phyloP scores from a whole-genome alignment of 345 rosid species.

The Angophora floribunda region DNA sequence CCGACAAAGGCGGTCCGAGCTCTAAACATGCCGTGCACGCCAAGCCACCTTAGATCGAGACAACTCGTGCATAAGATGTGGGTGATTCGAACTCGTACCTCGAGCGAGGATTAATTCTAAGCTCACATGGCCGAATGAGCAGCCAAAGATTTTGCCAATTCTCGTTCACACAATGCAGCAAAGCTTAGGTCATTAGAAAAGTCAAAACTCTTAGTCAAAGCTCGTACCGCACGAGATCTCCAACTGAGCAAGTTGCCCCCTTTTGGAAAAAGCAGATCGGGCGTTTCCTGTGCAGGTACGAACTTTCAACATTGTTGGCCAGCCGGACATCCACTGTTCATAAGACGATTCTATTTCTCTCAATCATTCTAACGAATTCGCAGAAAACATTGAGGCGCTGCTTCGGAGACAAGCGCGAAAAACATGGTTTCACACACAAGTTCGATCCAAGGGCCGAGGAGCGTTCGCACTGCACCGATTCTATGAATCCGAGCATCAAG shows the following conservation, averaged over 20 bases:
- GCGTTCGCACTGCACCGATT: not conserved
- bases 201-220: not conserved
- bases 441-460: not conserved
- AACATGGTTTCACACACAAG: not conserved
- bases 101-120: not conserved
- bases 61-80: not conserved
- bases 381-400: not conserved
- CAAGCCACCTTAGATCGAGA: not conserved
- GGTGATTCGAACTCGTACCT: not conserved
- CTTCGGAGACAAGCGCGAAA: not conserved
- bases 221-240: not conserved
- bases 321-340: not conserved
- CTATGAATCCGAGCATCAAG: not conserved
- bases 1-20: not conserved
- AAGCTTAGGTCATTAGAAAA: not conserved
- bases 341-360: not conserved
- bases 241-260: not conserved
- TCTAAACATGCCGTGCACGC: not conserved
- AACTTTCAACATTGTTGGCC: not conserved
- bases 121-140: not conserved
- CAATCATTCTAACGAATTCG: not conserved
- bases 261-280: not conserved
- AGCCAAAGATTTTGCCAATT: not conserved
- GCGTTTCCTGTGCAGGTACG: not conserved
- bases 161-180: not conserved